Evolutionary conservation across 768 basidiomycete genomes (phyloP).

Genomic region (Lactarius psammicola): DNA sequence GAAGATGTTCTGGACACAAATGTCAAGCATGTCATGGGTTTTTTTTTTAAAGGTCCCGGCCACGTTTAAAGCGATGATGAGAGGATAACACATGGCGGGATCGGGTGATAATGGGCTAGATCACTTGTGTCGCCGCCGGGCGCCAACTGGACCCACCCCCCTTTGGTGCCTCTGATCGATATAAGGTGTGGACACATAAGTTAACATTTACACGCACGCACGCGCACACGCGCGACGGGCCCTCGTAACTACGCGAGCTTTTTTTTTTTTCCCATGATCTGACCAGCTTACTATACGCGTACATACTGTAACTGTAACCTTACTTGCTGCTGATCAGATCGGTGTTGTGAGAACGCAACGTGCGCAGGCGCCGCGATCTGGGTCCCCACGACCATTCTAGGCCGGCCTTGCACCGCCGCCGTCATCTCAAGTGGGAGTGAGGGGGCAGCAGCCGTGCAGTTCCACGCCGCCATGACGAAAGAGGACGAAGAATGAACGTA

Average conservation of each 20-base stretch:
- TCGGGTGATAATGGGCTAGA: background rate
- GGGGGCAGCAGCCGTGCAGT: background rate
- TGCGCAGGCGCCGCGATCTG: constrained; percentile 1
- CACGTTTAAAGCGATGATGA: background rate
- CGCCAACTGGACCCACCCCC: background rate
- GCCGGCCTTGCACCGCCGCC: background rate
- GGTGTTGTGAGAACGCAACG: constrained; percentile 1
- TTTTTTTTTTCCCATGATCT: constrained; percentile 1
- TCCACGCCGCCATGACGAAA: constrained; percentile 3
- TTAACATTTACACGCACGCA: background rate
- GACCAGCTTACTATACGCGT: background rate
- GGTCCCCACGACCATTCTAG: background rate
- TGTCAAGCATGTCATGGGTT: background rate
- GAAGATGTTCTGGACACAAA: constrained; percentile 7
- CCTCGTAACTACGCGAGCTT: background rate
- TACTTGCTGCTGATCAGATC: background rate
- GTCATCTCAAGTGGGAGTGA: background rate
- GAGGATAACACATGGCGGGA: constrained; percentile 1
- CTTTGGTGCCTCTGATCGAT: constrained; percentile 6
- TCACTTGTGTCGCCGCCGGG: constrained; percentile 1
- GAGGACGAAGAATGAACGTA: constrained; percentile 12
- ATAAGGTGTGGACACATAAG: background rate
- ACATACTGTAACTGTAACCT: constrained; percentile 2
- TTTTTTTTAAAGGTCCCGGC: constrained; percentile 6
- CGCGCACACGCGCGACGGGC: background rate